Percentiles rank a stretch among this genome's conserved stretches.
Evolutionary conservation across 2,329 filamentous ascomycete genomes (phyloP).

Genomic region (Triangularia setosa): DNA sequence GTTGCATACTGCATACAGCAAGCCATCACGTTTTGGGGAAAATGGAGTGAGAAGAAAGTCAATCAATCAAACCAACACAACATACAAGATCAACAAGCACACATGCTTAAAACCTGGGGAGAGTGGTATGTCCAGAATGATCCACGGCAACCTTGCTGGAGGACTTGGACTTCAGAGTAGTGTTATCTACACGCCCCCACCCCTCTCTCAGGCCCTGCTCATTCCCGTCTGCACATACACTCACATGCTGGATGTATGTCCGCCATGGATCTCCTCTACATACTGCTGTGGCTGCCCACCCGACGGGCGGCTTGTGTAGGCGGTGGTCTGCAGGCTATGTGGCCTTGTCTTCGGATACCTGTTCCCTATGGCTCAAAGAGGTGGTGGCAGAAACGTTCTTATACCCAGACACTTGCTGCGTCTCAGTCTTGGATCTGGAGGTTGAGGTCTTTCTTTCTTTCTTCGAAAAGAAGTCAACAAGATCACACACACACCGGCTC

Average conservation of each 20-base stretch:
- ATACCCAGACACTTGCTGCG: not conserved
- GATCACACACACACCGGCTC: not conserved
- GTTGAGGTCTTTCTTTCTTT: not conserved
- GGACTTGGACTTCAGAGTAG: not conserved
- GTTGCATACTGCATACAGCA: not conserved
- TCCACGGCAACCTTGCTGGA: not conserved
- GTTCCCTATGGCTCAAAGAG: not conserved
- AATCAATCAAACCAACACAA: not conserved
- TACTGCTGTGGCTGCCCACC: not conserved
- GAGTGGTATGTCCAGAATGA: not conserved
- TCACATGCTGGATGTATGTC: not conserved
- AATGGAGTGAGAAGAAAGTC: not conserved
- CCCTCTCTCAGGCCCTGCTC: not conserved
- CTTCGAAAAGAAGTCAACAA: not conserved
- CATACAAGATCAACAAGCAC: not conserved
- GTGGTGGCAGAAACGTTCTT: not conserved
- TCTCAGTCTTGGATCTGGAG: slow-evolving; percentile 8
- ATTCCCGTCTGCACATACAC: not conserved
- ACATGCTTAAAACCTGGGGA: not conserved
- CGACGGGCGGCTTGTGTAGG: not conserved
- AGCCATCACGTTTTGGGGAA: not conserved
- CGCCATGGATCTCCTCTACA: not conserved
- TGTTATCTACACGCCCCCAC: not conserved
- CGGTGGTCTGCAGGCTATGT: not conserved
- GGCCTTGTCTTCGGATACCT: not conserved